These are phyloP conservation scores for Hypoxylon sp. DNA, from an alignment of 2,329 filamentous ascomycete genomes.

Conservation along the genomic window DNA sequence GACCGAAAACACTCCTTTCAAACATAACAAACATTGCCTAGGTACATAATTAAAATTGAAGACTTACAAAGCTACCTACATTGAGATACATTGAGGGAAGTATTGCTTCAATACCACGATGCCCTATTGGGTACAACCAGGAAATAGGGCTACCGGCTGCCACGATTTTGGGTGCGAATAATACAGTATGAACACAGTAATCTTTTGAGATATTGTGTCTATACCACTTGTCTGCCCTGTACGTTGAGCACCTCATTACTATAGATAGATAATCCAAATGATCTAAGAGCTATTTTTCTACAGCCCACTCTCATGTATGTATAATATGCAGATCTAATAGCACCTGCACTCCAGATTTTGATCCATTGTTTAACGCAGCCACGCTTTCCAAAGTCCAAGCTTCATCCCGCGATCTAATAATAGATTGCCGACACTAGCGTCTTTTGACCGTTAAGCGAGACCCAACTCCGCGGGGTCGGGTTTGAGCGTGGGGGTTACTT, in stretches of 20 bases:
- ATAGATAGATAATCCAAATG: too few relatives aligned
- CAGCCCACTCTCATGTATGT: background rate
- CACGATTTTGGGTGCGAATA: background rate
- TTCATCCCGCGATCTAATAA: constrained; percentile 1
- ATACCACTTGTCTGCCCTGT: background rate
- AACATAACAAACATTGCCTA: too few relatives aligned
- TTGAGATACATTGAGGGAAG: background rate
- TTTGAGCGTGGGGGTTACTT: background rate
- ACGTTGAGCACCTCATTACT: background rate
- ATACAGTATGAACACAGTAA: background rate
- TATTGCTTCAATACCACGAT: background rate
- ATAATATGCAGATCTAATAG: background rate
- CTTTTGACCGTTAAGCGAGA: background rate
- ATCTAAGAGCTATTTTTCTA: background rate
- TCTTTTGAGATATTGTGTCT: background rate
- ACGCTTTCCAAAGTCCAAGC: background rate
- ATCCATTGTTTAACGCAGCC: background rate
- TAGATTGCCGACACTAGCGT: background rate
- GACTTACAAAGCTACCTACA: too few relatives aligned
- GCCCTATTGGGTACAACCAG: background rate
- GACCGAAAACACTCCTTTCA: too few relatives aligned
- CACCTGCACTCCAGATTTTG: constrained; percentile 1
- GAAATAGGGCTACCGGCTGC: background rate
- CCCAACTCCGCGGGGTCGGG: background rate
- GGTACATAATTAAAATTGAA: too few relatives aligned